These are phyloP conservation scores for Clonostachys rosea DNA, from an alignment of 2,329 filamentous ascomycete species.

Conservation along the genomic window DNA sequence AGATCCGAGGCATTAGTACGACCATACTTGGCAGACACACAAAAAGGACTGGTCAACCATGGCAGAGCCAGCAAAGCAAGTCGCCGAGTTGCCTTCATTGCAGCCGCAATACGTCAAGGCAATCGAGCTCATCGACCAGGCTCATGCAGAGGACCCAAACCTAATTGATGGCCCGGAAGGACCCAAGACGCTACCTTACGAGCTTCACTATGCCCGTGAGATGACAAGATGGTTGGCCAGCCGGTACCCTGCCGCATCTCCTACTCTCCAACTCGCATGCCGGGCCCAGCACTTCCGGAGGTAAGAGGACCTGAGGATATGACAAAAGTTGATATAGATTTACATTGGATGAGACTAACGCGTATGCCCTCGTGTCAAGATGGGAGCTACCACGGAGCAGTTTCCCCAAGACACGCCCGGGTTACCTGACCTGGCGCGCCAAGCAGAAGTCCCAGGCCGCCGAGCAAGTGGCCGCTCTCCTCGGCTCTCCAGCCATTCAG, in stretches of 20 bases:
- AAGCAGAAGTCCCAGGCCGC: conserved; percentile 66
- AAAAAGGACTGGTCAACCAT: not conserved
- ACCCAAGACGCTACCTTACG: conserved; percentile 56
- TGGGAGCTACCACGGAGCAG: conserved; percentile 76
- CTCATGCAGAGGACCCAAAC: conserved; percentile 33
- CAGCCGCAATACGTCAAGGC: conserved; percentile 41
- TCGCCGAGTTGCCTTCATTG: conserved; percentile 19
- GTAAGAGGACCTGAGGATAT: conserved; percentile 13
- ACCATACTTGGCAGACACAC: too few species aligned
- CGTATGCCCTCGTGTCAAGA: conserved; percentile 16
- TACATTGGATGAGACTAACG: not conserved
- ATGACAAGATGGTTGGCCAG: conserved; percentile 70
- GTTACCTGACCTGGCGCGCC: conserved; percentile 77
- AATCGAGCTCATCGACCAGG: conserved; percentile 66
- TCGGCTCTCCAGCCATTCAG: conserved; percentile 26
- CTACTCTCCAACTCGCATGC: conserved; percentile 68
- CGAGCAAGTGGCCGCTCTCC: conserved; percentile 48
- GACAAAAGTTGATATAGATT: not conserved
- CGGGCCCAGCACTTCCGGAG: conserved; percentile 81
- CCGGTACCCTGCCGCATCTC: conserved; percentile 57
- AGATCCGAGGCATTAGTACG: too few species aligned
- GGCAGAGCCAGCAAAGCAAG: not conserved
- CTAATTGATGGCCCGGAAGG: conserved; percentile 33
- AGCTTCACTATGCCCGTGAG: conserved; percentile 76
- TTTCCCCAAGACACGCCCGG: conserved; percentile 70